Base-by-base conservation (phyloP, 106 monocot genomes). In the Platanthera zijinensis region DNA sequence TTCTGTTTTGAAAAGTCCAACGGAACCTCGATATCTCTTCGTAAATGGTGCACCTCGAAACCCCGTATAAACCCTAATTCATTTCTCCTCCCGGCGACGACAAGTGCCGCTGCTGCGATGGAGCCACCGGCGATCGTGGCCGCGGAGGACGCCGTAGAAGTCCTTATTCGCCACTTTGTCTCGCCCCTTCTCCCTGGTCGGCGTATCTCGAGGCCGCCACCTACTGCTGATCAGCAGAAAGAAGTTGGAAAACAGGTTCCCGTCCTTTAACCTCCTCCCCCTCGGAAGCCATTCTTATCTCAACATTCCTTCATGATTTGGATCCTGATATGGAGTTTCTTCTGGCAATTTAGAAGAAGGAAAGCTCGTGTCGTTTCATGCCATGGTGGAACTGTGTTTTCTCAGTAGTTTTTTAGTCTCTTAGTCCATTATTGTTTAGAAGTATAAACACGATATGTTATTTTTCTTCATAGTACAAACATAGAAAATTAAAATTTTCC, bases 231-330 rank as follows among this genome's bases (percentile, higher is more conserved):
- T 10, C n/a, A 63, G 25, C 63, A 63, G 25, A 28, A 63, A 22
- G n/a, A 63, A 63, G 63, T 63, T 28, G 63, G 63, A 63, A 63
- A 63, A 63, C 63, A 63, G 63, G 63, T 63, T 22, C n/a, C 14
- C 54, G 12, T 54, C 10, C 25, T 25, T 11, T 11, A 54, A 54
- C 17, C 10, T 54, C 54, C 14, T 56, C 56, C 5, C n/a, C 56
- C 10, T 39, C 39, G 1, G 39, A 39, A 25, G 25, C 25, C 25
- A 39, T 39, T 39, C 39, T 39, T 39, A 39, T 39, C 39, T 39
- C 39, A 39, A 39, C 39, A 39, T 39, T 39, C 39, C 39, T 39
- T 39, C 39, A 39, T 3, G 39, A 39, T 39, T 39, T 39, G 39
- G 39, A 39, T 39, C 39, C 39, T 39, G 39, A 39, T 39, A 39